These are phyloP conservation scores for Phoenix roebelenii DNA, from an alignment of 176 grass and related monocot species.

Conservation along the genomic window DNA sequence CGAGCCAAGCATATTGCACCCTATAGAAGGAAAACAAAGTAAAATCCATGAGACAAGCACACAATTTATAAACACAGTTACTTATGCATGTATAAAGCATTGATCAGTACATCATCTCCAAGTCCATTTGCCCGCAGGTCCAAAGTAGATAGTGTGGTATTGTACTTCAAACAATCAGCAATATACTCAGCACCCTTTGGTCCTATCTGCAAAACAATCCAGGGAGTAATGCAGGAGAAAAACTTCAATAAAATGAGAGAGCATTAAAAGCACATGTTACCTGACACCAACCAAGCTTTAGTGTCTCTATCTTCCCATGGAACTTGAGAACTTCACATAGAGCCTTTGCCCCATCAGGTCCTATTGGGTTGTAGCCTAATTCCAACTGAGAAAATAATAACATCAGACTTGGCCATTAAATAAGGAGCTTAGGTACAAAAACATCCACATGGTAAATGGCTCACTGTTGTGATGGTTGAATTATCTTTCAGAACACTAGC, in stretches of 20 bases:
- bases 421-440: conserved; percentile 8
- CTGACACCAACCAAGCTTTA: conserved; percentile 99
- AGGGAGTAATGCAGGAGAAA: background rate
- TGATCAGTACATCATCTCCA: conserved; percentile 66
- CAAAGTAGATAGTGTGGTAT: conserved; percentile 66
- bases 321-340: conserved; percentile 91
- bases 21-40: conserved; percentile 26
- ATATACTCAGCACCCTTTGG: conserved; percentile 64
- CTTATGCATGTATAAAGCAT: background rate
- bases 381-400: conserved; percentile 55
- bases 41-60: conserved; percentile 19
- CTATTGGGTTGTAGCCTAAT: conserved; percentile 92
- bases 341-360: conserved; percentile 68
- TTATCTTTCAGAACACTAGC: conserved; percentile 88
- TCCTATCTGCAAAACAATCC: conserved; percentile 59
- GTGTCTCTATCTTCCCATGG: conserved; percentile 71
- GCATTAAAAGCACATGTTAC: conserved; percentile 25
- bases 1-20: conserved; percentile 81
- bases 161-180: conserved; percentile 96
- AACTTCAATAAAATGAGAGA: background rate
- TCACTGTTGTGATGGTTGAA: conserved; percentile 66
- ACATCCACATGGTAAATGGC: conserved; percentile 23
- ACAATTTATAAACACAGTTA: too few species aligned
- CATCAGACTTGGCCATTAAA: conserved; percentile 27
- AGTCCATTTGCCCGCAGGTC: conserved; percentile 92